These are phyloP conservation scores for Didymella keratinophila DNA, from an alignment of 2,329 filamentous ascomycete genomes.

Conservation along the genomic window DNA sequence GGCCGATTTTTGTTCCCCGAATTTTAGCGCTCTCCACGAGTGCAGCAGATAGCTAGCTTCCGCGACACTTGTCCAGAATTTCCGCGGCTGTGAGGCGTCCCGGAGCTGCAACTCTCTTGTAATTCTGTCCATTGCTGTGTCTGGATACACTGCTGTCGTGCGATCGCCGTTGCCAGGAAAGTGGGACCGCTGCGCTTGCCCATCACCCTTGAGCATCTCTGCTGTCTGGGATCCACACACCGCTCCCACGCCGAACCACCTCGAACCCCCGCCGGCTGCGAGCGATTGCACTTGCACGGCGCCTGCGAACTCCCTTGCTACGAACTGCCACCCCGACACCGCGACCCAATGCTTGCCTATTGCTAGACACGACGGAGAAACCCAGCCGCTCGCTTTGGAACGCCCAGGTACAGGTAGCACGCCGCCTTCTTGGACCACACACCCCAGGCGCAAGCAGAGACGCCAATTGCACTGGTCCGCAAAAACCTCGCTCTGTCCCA, in stretches of 20 bases:
- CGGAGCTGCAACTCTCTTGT: not conserved
- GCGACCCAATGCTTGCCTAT: slow-evolving; percentile 33
- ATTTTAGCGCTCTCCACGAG: slow-evolving; percentile 30
- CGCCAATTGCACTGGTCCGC: slow-evolving; percentile 9
- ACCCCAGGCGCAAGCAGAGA: slow-evolving; percentile 11
- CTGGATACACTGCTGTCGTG: slow-evolving; percentile 8
- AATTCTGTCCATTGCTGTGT: not conserved
- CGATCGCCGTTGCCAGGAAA: slow-evolving; percentile 15
- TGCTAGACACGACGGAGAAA: slow-evolving; percentile 28
- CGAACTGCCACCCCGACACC: slow-evolving; percentile 4
- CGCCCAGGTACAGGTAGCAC: slow-evolving; percentile 6
- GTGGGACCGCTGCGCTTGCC: slow-evolving; percentile 38
- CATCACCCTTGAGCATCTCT: slow-evolving; percentile 26
- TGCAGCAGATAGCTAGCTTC: slow-evolving; percentile 31
- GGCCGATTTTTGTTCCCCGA: slow-evolving; percentile 25
- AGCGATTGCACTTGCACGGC: slow-evolving; percentile 19
- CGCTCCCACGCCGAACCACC: slow-evolving; percentile 40
- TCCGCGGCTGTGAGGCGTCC: slow-evolving; percentile 2
- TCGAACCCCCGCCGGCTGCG: slow-evolving; percentile 30
- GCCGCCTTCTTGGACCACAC: slow-evolving; percentile 8
- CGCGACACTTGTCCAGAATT: slow-evolving; percentile 36
- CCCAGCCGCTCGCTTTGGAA: slow-evolving; percentile 25
- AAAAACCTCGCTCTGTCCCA: not conserved
- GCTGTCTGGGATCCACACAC: slow-evolving; percentile 28
- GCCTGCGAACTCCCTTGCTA: slow-evolving; percentile 24